Evolutionary conservation across 2,329 filamentous ascomycete genomes (phyloP).

Genomic region (Cadophora luteo-olivacea): DNA sequence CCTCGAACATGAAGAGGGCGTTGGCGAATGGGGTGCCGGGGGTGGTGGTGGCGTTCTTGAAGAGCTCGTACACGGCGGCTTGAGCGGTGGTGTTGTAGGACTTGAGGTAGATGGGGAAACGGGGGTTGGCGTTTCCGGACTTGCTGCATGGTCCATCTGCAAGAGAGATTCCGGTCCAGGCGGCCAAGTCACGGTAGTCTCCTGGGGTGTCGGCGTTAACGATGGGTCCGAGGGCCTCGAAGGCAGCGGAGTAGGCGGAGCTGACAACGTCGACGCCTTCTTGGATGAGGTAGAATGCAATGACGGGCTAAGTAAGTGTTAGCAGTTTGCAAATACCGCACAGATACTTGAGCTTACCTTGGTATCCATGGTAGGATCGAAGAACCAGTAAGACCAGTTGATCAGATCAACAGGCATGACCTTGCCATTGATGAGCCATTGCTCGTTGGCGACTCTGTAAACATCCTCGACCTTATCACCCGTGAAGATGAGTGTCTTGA

Average conservation of each 20-base stretch:
- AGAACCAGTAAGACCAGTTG: conserved; percentile 58
- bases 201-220: conserved; percentile 45
- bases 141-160: conserved; percentile 45
- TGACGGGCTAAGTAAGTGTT: conserved; percentile 45
- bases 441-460: conserved; percentile 54
- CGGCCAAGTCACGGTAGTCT: conserved; percentile 53
- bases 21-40: conserved; percentile 43
- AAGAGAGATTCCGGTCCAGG: conserved; percentile 51
- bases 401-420: conserved; percentile 52
- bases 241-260: conserved; percentile 50
- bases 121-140: conserved; percentile 34
- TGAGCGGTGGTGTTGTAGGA: conserved; percentile 34
- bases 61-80: conserved; percentile 43
- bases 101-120: conserved; percentile 37
- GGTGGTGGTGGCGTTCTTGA: conserved; percentile 40
- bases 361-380: conserved; percentile 50
- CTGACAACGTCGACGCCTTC: conserved; percentile 52
- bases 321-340: background rate
- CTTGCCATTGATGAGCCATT: conserved; percentile 51
- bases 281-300: conserved; percentile 51
- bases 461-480: conserved; percentile 57
- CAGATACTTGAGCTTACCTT: conserved; percentile 34
- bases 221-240: conserved; percentile 51
- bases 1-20: conserved; percentile 62
- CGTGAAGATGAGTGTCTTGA: conserved; percentile 52